Conservation (phyloP, 345 rosid species). For the rapeseed (Brassica napus) region Da-Ae NC_063436.1:21009001-21009500, state of each 20-base stretch:
- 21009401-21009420: neutral
- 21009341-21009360: no score
- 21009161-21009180: neutral
- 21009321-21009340: no score
- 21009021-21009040: neutral
- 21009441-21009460: neutral
- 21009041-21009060: neutral
- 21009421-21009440: neutral
- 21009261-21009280: no score
- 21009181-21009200: no score
- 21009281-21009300: no score
- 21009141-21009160: neutral
- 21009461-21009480: constrained; percentile 1
- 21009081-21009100: neutral
- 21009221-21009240: no score
- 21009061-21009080: neutral
- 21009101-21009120: neutral
- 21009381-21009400: no score
- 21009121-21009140: neutral
- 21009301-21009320: no score
- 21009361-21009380: no score
- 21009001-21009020: neutral
- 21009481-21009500: neutral
- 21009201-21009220: no score
- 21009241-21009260: no score